Base-by-base conservation (phyloP, 2,329 filamentous ascomycete species). In the Alternaria conjuncta region DNA sequence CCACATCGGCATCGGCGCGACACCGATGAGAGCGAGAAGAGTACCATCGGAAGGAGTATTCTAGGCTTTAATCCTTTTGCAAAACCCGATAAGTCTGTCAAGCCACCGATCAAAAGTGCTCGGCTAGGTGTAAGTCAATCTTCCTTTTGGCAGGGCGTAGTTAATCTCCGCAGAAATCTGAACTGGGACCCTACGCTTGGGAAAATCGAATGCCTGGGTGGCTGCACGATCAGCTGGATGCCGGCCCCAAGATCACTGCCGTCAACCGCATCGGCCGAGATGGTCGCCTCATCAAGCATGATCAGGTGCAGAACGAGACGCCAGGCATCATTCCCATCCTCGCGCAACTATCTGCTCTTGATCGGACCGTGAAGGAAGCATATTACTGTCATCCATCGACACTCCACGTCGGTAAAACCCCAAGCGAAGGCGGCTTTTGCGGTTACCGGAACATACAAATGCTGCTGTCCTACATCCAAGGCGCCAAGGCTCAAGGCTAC, bases 371-470 rank as follows among this genome's bases (percentile, higher is more conserved):
- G 1, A 83, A 87, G 57, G 88, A 88, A 67, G 92, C 92, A 6
- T 97, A 94, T 72, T 83, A 97, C 32, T 97, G 94, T 78, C 89
- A 94, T 72, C 86, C 90, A 1, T 84, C 85, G 51, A 91, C 93
- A 0, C 85, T 89, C 53, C 94, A 97, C 74, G 86, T 98, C 25
- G 92, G 92, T 55, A 97, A 97, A 74, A 84, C 76, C 0, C 76
- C 96, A 56, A 87, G 86, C n/a, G 94, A 97, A 82, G 94, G 94
- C 21, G 92, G 93, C 6, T 98, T 98, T 77, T 98, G 95, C 76
- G 95, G 95, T 4, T 98, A 97, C 77, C 88, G 95, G 44, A 98
- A 97, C 75, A 96, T 97, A 30, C 96, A 98, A 78, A 96, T 96
- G 89, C 80, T 97, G 70, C 83, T 91, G 13, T 95, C 94, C 0